Conservation (phyloP, 169 alveolate species). For the Hepatocystis sp. region DNA sequence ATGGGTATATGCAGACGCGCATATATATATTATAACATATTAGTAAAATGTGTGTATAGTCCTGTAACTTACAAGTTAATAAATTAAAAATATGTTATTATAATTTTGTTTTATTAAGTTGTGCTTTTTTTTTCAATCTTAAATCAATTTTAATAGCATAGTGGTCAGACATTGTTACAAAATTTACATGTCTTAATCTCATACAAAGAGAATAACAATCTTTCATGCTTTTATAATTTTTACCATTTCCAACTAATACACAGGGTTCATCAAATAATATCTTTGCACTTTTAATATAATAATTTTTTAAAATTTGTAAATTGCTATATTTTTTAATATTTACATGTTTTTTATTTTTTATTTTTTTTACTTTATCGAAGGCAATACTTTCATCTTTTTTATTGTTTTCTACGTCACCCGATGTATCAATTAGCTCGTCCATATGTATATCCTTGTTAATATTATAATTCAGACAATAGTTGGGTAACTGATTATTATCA, state of each 20-base stretch:
- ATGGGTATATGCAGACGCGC: too few relatives aligned
- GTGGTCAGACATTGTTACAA: conserved; percentile 92
- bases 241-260: conserved; percentile 81
- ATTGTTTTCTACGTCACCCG: neutral
- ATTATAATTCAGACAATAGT: too few relatives aligned
- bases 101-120: too few relatives aligned
- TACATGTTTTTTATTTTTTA: too few relatives aligned
- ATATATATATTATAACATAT: too few relatives aligned
- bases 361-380: too few relatives aligned
- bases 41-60: too few relatives aligned
- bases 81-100: too few relatives aligned
- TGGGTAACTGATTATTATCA: too few relatives aligned
- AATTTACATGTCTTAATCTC: conserved; percentile 82
- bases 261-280: conserved; percentile 89
- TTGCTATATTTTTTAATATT: conserved; percentile 9
- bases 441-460: too few relatives aligned
- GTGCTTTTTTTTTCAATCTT: conserved; percentile 77
- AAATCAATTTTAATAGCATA: conserved; percentile 89
- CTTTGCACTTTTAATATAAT: conserved; percentile 86
- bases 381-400: too few relatives aligned
- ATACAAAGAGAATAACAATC: conserved; percentile 75
- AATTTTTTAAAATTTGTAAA: conserved; percentile 83
- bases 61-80: too few relatives aligned
- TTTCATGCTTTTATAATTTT: conserved; percentile 42
- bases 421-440: neutral